Evolutionary conservation across 495 filamentous ascomycete genomes (phyloP), one percentile per base, ranked within the genome.

Genomic region (Clavariopsis aquatica): DNA sequence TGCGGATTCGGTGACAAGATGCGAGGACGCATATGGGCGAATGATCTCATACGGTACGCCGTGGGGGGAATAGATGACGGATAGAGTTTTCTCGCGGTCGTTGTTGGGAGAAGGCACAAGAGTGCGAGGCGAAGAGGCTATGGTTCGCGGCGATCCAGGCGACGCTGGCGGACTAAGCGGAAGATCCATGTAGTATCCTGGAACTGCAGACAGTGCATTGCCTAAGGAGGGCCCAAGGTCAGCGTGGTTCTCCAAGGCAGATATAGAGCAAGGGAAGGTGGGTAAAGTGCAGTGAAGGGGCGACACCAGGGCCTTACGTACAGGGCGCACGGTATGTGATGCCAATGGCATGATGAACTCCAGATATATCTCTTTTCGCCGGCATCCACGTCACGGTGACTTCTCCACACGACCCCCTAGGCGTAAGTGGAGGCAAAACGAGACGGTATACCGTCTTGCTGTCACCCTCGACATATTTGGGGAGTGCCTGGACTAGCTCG

Each of bases 321-420:
- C n/a, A 70, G 12, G 85, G 85, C 23, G 87, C 79, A 23, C 81
- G 79, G 69, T 90, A 90, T 0, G 87, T 91, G 27, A 91, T 88
- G 34, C 85, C 86, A 49, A 91, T 79, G 5, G 87, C 88, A 10
- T 81, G 82, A 68, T 90, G 87, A 1, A 89, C 66, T 22, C 83
- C 81, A 0, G 81, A 80, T 2, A 88, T 52, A 69, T 91, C 87
- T 46, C 78, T 69, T 69, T 82, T 84, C 36, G 86, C 82, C 1
- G 84, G 78, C 28, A 91, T 80, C 38, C 83, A 85, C 5, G 86
- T 80, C 10, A 91, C 78, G 17, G 86, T 89, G 9, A 87, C 82
- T 74, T 85, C 86, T 19, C 88, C 88, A 28, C 75, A 74, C 38
- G 74, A 66, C 9, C 83, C 82, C 29, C 71, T 74, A 9, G 75